Base-by-base conservation (phyloP, 352 stramenopile species). In the Phytophthora fragariae region DNA sequence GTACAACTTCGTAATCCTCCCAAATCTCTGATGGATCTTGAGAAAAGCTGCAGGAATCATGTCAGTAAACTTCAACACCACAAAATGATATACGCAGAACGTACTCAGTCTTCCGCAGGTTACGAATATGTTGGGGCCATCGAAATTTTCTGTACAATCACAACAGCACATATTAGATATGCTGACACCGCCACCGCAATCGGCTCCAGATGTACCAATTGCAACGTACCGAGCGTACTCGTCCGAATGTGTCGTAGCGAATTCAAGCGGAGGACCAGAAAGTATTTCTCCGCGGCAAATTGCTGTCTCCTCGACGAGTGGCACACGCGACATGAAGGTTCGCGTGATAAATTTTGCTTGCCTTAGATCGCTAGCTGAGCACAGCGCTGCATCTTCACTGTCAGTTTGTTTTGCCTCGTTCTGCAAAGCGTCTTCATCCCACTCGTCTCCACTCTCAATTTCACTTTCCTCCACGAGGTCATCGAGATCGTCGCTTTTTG, bases 81-180 rank as follows among this genome's bases (percentile, higher is more conserved):
- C 61, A 21, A 72, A 67, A 62, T 65, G 37, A 62, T 46, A 19
- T 59, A 56, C 7, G 31, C 15, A 80, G 5, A 44, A 29, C 81
- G 57, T 79, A 94, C 88, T 85, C 75, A 14, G 65, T 77, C 37
- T 80, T 85, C n/a, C 77, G 79, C 29, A 93, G 52, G 52, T 93
- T 95, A 10, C 80, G 80, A 39, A 90, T 9, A 39, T 83, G 85
- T 47, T 89, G 70, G 37, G 88, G 88, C 88, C 88, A 95, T 19
- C 88, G 86, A 62, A 93, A 95, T 62, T 95, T 93, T 5, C 88
- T 95, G 60, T 11, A 46, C 17, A 46, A 46, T 17, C 14, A 33
- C 10, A 56, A 10, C 2, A 49, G 59, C 12, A 39, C 12, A n/a
- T 33, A 53, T 9, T 2, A 29, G 29, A 29, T 64, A 24, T 62